A percentile compares a stretch with the other conserved stretches of the same genome.
Conservation (phyloP, 1,284 basidiomycete species). For the Ganoderma lucidum region DNA sequence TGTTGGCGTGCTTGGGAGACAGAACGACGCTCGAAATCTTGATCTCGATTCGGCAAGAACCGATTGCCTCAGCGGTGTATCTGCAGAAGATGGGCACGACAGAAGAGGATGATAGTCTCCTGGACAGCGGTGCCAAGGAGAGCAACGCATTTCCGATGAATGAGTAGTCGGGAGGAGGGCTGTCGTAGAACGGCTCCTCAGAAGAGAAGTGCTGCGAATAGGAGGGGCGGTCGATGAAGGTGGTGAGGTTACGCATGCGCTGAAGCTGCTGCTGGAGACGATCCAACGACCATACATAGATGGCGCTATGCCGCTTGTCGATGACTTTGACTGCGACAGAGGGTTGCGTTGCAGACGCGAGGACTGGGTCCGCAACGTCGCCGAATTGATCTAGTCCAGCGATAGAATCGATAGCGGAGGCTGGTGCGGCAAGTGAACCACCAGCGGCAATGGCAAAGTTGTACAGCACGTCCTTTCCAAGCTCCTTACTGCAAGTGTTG, state of each 20-base stretch:
- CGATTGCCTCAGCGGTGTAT: slow-evolving; percentile 93
- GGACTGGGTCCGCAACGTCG: slow-evolving; percentile 84
- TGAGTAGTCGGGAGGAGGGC: slow-evolving; percentile 85
- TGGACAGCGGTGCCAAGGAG: slow-evolving; percentile 83
- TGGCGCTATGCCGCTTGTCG: slow-evolving; percentile 84
- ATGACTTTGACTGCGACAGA: slow-evolving; percentile 92
- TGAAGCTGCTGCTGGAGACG: slow-evolving; percentile 89
- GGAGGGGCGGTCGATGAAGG: slow-evolving; percentile 92
- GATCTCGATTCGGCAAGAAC: slow-evolving; percentile 87
- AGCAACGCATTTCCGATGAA: slow-evolving; percentile 91
- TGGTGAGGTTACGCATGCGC: slow-evolving; percentile 93
- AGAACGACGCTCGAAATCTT: slow-evolving; percentile 79
- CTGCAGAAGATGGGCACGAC: slow-evolving; percentile 89
- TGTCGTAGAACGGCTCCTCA: slow-evolving; percentile 92
- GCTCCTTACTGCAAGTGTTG: slow-evolving; percentile 69
- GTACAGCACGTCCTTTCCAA: slow-evolving; percentile 87
- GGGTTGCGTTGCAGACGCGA: slow-evolving; percentile 78
- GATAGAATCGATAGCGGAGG: slow-evolving; percentile 86
- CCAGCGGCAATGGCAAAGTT: slow-evolving; percentile 93
- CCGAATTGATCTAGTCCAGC: slow-evolving; percentile 93
- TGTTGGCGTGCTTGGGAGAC: slow-evolving; percentile 64
- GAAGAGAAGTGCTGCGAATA: slow-evolving; percentile 94
- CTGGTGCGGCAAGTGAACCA: slow-evolving; percentile 80
- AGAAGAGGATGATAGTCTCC: slow-evolving; percentile 78
- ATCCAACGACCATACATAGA: slow-evolving; percentile 92